Percentiles rank a stretch among this genome's conserved stretches.
phyloP scores from a whole-genome alignment of 148 eudicot genomes.

The Rhododendron henanense region DNA sequence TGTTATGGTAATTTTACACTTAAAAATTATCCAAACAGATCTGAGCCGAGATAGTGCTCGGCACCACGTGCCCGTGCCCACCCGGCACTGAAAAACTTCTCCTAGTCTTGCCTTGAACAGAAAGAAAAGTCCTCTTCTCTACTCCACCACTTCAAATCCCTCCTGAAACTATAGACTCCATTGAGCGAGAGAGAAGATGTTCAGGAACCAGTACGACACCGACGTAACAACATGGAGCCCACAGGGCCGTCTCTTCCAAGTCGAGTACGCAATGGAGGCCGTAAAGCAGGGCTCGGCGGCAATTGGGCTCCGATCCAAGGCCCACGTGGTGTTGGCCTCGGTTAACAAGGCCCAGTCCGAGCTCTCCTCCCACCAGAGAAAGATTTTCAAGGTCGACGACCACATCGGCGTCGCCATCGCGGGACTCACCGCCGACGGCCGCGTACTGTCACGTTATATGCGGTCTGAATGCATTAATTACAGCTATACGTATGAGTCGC shows the following conservation, averaged over 20 bases:
- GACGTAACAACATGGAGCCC: constrained; percentile 98
- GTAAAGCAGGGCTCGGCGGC: constrained; percentile 97
- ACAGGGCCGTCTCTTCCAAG: constrained; percentile 83
- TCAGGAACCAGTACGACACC: constrained; percentile 92
- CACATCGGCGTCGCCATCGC: constrained; percentile 94
- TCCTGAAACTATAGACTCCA: no score
- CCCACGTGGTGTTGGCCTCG: constrained; percentile 68
- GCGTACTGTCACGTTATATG: constrained; percentile 81
- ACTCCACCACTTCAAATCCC: no score
- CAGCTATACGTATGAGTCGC: constrained; percentile 60
- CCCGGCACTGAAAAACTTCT: no score
- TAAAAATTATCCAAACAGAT: no score
- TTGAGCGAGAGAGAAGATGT: constrained; percentile 36
- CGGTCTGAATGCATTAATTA: constrained; percentile 78
- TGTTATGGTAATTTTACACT: no score
- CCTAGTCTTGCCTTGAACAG: constrained; percentile 23
- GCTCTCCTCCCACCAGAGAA: constrained; percentile 92
- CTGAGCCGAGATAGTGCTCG: no score
- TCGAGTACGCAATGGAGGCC: constrained; percentile 97
- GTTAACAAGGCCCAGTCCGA: constrained; percentile 88
- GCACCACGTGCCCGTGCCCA: no score
- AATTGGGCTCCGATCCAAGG: constrained; percentile 84
- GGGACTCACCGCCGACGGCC: constrained; percentile 89
- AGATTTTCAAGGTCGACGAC: constrained; percentile 91
- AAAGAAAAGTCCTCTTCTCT: constrained; percentile 22